Evolutionary conservation across 73 alveolate species (phyloP), one percentile per base, ranked within the genome.

Genomic region (Paramecium primaurelia): DNA sequence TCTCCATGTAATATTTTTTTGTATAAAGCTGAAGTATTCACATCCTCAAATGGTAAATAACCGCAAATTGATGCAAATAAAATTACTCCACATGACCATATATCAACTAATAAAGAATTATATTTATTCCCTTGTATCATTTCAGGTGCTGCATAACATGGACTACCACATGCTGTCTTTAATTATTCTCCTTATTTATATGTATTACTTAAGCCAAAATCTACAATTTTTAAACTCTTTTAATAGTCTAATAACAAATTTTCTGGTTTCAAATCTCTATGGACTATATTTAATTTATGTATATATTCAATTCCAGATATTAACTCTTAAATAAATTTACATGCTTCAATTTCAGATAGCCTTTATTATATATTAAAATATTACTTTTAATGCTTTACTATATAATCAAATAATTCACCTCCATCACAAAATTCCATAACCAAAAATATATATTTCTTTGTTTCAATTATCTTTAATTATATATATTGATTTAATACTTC

Each of bases 261-360:
- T 95, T 97, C 99, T 36, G 99, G 99, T 64, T 97, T 97, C 71
- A 97, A 64, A 93, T 97, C 99, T 84, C 99, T 93, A 86, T 97
- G 99, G 54, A 95, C 95, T 16, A 95, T 92, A 26, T 97, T 97
- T 38, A 93, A 47, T 58, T 95, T 93, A 71, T 97, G 99, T 30
- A 97, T 89, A 88, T 93, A 95, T 84, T 94, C 97, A 32, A 97
- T 83, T 6, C 98, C 99, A n/a, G 93, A 94, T 44, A 96, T 93
- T 49, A 97, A 64, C 92, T 97, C 97, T 25, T 93, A 93, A 92
- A 96, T 95, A 75, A 54, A 96, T 71, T 92, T 92, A 58, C 98
- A 94, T 14, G 99, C 94, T 90, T 97, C 96, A 8, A 71, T 60
- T 92, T 97, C 99, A 8, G 92, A 51, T 59, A 97, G 71, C 93